These are phyloP conservation scores for Botrytis elliptica DNA, from an alignment of 2,329 filamentous ascomycete genomes.

Conservation along the genomic window DNA sequence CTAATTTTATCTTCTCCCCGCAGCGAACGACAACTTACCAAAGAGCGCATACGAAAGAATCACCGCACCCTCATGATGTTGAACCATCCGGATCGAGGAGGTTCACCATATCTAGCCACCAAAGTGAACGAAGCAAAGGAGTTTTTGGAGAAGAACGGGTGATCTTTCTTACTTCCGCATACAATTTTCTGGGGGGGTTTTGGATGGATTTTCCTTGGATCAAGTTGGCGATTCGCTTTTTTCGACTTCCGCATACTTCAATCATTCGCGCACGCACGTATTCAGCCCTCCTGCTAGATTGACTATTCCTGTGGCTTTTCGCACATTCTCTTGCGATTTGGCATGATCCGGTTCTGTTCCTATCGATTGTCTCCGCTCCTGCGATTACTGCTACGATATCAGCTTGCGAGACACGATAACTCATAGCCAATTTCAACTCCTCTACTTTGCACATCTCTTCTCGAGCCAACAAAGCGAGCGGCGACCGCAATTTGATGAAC, in stretches of 20 bases:
- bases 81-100: constrained; percentile 96
- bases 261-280: too few species aligned
- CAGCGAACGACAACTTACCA: constrained; percentile 83
- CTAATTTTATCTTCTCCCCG: not conserved
- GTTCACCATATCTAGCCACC: constrained; percentile 92
- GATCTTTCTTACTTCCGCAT: not conserved
- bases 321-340: too few species aligned
- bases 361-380: not conserved
- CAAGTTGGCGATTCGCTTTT: not conserved
- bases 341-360: not conserved
- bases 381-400: not conserved
- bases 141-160: constrained; percentile 73
- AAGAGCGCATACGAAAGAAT: constrained; percentile 92
- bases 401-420: not conserved
- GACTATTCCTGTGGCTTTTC: not conserved
- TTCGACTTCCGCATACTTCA: not conserved
- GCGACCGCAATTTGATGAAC: not conserved
- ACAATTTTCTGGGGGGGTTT: constrained; percentile 9
- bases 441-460: not conserved
- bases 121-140: constrained; percentile 99
- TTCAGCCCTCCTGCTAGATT: not conserved
- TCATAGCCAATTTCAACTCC: not conserved
- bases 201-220: constrained; percentile 1
- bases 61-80: constrained; percentile 94
- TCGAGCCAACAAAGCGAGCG: not conserved